Evolutionary conservation across 2,329 filamentous ascomycete genomes (phyloP).

Genomic region (Truncatella angustata): DNA sequence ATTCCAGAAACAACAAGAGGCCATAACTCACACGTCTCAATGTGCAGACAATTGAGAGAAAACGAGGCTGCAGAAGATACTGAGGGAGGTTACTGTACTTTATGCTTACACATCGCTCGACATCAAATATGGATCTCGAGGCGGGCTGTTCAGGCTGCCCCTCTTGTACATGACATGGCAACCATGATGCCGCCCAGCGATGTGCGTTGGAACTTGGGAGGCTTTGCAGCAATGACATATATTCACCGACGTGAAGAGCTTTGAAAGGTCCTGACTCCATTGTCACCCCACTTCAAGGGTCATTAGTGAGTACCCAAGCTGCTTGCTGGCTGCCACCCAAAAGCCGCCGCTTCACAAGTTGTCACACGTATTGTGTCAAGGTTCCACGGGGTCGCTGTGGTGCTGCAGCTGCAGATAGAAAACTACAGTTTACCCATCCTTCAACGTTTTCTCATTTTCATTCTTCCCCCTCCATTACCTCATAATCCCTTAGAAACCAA

Average conservation of each 20-base stretch:
- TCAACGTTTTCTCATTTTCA: not conserved
- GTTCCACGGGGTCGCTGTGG: not conserved
- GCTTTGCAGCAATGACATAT: not conserved
- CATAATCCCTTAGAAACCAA: not conserved
- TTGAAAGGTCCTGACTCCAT: not conserved
- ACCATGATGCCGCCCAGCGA: not conserved
- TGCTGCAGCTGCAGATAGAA: not conserved
- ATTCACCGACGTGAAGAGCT: not conserved
- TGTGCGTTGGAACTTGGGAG: not conserved
- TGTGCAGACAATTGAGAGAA: not conserved
- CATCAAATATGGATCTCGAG: slow-evolving; percentile 1
- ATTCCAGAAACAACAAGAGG: too few species aligned
- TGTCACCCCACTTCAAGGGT: not conserved
- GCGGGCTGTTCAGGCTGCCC: too few species aligned
- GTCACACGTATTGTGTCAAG: slow-evolving; percentile 6
- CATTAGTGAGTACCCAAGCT: slow-evolving; percentile 6
- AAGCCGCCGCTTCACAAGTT: not conserved
- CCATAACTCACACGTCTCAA: too few species aligned
- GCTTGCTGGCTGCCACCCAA: not conserved
- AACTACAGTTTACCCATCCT: not conserved
- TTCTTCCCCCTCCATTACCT: not conserved
- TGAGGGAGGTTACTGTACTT: not conserved
- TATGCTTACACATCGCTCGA: slow-evolving; percentile 7
- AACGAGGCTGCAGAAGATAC: slow-evolving; percentile 3
- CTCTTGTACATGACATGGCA: not conserved